These are phyloP conservation scores for Calonectria ilicicola DNA, from an alignment of 2,329 filamentous ascomycete genomes.

Conservation along the genomic window DNA sequence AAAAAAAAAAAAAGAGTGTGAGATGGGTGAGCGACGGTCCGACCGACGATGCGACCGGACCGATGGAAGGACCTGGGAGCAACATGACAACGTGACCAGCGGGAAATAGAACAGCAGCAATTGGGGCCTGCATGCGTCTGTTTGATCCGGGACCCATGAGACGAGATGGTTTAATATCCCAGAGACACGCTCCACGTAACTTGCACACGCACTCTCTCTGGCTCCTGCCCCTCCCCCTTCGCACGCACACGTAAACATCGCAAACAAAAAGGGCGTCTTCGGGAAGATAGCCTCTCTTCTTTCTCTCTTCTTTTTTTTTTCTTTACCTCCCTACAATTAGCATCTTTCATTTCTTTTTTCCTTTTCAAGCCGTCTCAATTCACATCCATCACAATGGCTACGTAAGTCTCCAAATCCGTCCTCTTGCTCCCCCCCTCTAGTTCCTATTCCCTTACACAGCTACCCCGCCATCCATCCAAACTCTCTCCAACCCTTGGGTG, in stretches of 20 bases:
- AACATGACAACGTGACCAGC: not conserved
- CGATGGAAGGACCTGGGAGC: not conserved
- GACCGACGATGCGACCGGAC: conserved; percentile 1
- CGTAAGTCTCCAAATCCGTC: conserved; percentile 42
- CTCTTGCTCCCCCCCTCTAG: not conserved
- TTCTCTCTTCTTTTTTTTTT: not conserved
- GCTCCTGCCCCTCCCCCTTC: not conserved
- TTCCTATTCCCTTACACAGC: not conserved
- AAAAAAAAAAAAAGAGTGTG: not conserved
- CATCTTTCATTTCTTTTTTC: not conserved
- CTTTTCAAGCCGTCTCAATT: not conserved
- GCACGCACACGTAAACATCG: conserved; percentile 3
- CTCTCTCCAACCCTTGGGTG: too few species aligned
- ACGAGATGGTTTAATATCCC: conserved; percentile 18
- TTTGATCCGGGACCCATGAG: not conserved
- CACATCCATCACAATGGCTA: conserved; percentile 45
- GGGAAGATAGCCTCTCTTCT: not conserved
- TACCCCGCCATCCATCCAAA: conserved; percentile 24
- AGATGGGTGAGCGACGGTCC: not conserved
- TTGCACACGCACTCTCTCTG: conserved; percentile 23
- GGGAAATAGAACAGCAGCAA: not conserved
- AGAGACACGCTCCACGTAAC: conserved; percentile 22
- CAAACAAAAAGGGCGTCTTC: conserved; percentile 25
- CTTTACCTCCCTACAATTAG: too few species aligned
- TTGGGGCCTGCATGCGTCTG: not conserved